Percentiles rank a stretch among this genome's conserved stretches.
Evolutionary conservation across 257 asterid genomes (phyloP).

Genomic region (Nicotiana noctiflora): DNA sequence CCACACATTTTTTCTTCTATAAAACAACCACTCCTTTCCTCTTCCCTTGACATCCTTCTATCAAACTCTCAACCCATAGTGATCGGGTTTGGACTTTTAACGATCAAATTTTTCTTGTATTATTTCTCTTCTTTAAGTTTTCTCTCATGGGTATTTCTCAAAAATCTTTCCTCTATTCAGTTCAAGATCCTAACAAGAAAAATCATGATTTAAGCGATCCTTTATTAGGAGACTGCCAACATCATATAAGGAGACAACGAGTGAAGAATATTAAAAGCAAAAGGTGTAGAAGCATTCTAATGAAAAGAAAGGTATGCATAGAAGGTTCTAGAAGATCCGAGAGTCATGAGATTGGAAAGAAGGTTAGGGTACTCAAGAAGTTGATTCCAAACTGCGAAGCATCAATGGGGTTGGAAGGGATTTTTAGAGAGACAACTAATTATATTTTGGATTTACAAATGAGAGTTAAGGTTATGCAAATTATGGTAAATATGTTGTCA

Average conservation of each 20-base stretch:
- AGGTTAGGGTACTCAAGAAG: slow-evolving; percentile 46
- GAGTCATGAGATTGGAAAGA: slow-evolving; percentile 23
- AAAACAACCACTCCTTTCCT: neutral
- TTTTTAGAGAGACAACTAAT: slow-evolving; percentile 54
- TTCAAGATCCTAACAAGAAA: neutral
- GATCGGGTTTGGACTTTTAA: too few species aligned
- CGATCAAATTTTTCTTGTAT: too few species aligned
- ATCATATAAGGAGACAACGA: neutral
- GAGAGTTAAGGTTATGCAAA: slow-evolving; percentile 52
- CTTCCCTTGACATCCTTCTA: neutral
- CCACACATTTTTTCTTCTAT: slow-evolving; percentile 13
- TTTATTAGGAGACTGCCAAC: neutral
- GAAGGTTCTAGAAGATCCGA: slow-evolving; percentile 17
- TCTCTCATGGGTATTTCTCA: too few species aligned
- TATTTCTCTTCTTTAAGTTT: too few species aligned
- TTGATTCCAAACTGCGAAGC: slow-evolving; percentile 46
- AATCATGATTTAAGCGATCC: slow-evolving; percentile 12
- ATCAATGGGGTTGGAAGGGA: slow-evolving; percentile 31
- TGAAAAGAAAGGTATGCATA: slow-evolving; percentile 35
- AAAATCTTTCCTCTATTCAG: too few species aligned
- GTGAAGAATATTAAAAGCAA: neutral
- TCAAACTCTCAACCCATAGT: too few species aligned
- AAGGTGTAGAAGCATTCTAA: slow-evolving; percentile 13
- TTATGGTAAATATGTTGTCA: slow-evolving; percentile 35
- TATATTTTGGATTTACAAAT: slow-evolving; percentile 48